Conservation (phyloP, 768 basidiomycete species). For the Naganishia vishniacii region DNA sequence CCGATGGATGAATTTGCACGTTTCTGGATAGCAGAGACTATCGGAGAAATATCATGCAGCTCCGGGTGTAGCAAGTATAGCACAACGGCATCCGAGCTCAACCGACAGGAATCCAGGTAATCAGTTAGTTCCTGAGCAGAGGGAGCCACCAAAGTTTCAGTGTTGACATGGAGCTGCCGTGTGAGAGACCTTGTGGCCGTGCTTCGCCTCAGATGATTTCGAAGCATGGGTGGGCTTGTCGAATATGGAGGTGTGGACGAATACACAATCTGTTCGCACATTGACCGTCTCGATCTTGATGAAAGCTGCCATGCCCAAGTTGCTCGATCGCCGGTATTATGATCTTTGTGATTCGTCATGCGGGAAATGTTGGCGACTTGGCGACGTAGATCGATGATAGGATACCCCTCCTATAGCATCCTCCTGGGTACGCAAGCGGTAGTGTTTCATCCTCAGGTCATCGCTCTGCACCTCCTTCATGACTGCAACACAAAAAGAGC, state of each 20-base stretch:
- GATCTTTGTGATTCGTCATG: too few relatives aligned
- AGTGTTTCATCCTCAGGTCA: too few relatives aligned
- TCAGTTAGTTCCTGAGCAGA: neutral
- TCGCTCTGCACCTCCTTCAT: neutral
- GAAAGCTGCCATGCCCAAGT: too few relatives aligned
- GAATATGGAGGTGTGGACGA: neutral
- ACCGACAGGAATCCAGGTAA: neutral
- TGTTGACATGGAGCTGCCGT: conserved; percentile 13
- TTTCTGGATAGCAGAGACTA: conserved; percentile 17
- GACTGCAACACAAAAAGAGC: neutral
- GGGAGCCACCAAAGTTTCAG: conserved; percentile 2
- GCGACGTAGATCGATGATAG: too few relatives aligned
- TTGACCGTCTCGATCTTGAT: too few relatives aligned
- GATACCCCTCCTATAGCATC: too few relatives aligned
- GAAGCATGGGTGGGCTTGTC: neutral
- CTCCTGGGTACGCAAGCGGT: too few relatives aligned
- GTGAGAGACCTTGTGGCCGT: neutral
- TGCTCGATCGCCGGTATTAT: too few relatives aligned
- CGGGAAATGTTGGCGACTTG: too few relatives aligned
- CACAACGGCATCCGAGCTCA: neutral
- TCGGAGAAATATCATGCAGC: conserved; percentile 12
- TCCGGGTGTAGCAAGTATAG: conserved; percentile 25
- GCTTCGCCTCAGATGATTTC: neutral
- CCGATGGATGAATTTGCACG: conserved; percentile 7
- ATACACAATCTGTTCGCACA: too few relatives aligned